phyloP scores from a whole-genome alignment of 495 filamentous ascomycete genomes.

The Clavariopsis aquatica region DNA sequence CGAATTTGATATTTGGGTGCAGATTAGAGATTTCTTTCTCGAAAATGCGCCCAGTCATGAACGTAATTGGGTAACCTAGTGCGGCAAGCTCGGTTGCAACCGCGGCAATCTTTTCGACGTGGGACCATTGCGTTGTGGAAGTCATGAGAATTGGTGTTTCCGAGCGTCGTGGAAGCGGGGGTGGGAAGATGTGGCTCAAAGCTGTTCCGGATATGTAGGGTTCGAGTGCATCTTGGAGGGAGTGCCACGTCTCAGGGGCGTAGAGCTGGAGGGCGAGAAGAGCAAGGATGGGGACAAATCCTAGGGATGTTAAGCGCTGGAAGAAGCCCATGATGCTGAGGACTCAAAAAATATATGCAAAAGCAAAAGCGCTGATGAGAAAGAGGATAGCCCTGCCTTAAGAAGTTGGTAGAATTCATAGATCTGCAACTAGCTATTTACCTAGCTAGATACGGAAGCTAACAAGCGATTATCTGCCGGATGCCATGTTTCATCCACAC shows the following conservation, averaged over 20 bases:
- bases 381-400: no score
- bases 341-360: no score
- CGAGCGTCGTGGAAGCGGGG: not conserved
- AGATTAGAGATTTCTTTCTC: constrained; percentile 8
- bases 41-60: constrained; percentile 12
- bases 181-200: constrained; percentile 14
- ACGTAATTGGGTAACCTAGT: constrained; percentile 24
- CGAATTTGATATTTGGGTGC: constrained; percentile 20
- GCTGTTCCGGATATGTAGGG: constrained; percentile 13
- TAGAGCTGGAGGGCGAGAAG: constrained; percentile 14
- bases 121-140: constrained; percentile 11
- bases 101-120: constrained; percentile 22
- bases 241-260: not conserved
- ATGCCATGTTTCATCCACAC: no score
- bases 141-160: constrained; percentile 21
- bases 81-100: constrained; percentile 14
- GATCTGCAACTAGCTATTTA: no score
- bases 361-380: no score
- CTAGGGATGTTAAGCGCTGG: constrained; percentile 7
- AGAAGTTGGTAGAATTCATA: no score
- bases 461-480: no score
- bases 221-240: constrained; percentile 9
- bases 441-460: no score
- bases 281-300: constrained; percentile 15
- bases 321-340: constrained; percentile 1